A percentile compares a stretch with the other conserved stretches of the same genome.
These are phyloP conservation scores for Claviceps humidiphila DNA, from an alignment of 2,329 filamentous ascomycete species.

Conservation along the genomic window DNA sequence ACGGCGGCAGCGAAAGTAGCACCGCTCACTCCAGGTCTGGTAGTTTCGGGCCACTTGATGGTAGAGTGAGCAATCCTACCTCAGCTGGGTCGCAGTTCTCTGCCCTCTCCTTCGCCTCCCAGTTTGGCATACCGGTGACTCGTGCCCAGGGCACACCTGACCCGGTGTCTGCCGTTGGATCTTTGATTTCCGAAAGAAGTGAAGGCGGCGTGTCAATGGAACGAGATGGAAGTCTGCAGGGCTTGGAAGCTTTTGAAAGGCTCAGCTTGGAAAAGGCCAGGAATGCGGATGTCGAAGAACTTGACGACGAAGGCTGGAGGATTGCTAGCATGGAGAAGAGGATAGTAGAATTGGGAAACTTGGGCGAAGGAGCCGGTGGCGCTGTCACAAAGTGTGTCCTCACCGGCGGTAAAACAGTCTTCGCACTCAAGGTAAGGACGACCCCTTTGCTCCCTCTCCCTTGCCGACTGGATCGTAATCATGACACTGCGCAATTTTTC, in stretches of 20 bases:
- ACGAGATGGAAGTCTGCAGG: constrained; percentile 66
- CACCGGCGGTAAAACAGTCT: constrained; percentile 84
- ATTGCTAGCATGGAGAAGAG: constrained; percentile 81
- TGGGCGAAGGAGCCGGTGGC: constrained; percentile 91
- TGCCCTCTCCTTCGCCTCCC: constrained; percentile 64
- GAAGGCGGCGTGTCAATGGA: constrained; percentile 69
- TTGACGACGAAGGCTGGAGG: constrained; percentile 91
- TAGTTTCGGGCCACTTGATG: constrained; percentile 68
- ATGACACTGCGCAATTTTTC: constrained; percentile 3
- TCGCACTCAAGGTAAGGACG: constrained; percentile 72
- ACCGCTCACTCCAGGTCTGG: constrained; percentile 68
- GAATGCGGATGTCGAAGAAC: constrained; percentile 78
- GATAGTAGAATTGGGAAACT: constrained; percentile 74
- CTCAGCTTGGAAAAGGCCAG: constrained; percentile 70
- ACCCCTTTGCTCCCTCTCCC: neutral
- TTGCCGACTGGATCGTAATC: neutral
- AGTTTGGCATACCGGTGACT: constrained; percentile 53
- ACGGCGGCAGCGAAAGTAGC: constrained; percentile 68
- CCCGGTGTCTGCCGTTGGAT: constrained; percentile 77
- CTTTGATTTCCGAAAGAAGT: constrained; percentile 68
- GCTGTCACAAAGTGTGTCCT: constrained; percentile 86
- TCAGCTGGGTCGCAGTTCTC: constrained; percentile 84
- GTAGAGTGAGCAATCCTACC: constrained; percentile 64
- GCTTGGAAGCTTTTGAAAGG: constrained; percentile 66
- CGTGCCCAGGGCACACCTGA: constrained; percentile 61